Base-by-base conservation (phyloP, 768 basidiomycete genomes). In the Mrakia hoshinonis region DNA sequence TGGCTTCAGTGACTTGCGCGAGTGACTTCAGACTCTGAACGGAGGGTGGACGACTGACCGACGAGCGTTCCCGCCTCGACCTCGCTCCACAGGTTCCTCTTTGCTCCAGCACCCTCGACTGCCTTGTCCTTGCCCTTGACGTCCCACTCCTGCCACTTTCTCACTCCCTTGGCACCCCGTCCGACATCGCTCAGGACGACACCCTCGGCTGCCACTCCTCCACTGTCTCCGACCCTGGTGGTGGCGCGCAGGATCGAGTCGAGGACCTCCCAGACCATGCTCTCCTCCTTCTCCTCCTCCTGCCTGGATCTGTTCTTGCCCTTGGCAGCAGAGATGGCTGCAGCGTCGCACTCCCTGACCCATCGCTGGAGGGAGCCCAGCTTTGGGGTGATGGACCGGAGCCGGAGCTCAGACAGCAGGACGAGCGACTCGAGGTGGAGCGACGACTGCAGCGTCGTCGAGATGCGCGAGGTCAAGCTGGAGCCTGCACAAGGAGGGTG, bases 281-380 rank as follows among this genome's bases (percentile, higher is more conserved):
- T 58, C 49, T 74, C 79, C 3, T 79, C 80, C 68, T 80, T 79
- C 58, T 79, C 80, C 73, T 84, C 83, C 81, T 70, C 79, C 77
- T 63, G 77, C 75, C 74, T 82, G 20, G 26, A 26, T 80, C 78
- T 1, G 78, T 80, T n/a, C 77, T 79, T 18, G 81, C 77, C 61
- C 20, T 26, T 15, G 26, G 63, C 71, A 2, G 70, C 26, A n/a
- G 70, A 39, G 22, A 72, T 58, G 15, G 68, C 63, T 2, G 84
- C 84, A 1, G 84, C 85, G 76, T 85, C 85, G 75, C 84, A 84
- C 74, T 85, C 85, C 46, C 85, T 76, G 5, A 85, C 84, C 85
- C 85, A 85, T 13, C 85, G 80, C 74, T 85, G 84, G 7, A 86
- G 77, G 2, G 84, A 82, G 4, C 84, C 84, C 15, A 86, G 81